Conservation (phyloP, 2,329 filamentous ascomycete genomes). For the Penicillium sp. region DNA sequence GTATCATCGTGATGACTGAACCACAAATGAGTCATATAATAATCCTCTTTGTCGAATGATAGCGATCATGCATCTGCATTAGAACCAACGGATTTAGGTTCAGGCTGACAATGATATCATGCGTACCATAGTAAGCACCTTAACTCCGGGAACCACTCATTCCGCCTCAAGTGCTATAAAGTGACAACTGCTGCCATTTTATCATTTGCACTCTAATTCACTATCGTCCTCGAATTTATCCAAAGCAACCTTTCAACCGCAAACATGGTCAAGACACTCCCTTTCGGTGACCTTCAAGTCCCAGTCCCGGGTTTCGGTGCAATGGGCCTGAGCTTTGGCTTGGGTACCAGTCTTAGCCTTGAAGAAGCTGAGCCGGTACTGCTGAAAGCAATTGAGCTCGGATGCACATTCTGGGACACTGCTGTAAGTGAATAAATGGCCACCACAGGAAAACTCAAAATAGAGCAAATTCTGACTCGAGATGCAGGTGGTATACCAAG, state of each 20-base stretch:
- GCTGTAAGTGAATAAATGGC: conserved; percentile 34
- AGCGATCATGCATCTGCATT: no score
- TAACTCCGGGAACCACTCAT: no score
- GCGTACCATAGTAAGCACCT: no score
- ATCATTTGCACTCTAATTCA: background rate
- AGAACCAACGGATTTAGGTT: no score
- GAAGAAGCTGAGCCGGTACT: conserved; percentile 52
- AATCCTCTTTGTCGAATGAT: no score
- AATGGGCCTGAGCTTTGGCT: conserved; percentile 50
- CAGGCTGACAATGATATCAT: no score
- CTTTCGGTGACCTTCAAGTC: conserved; percentile 42
- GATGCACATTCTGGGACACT: conserved; percentile 51
- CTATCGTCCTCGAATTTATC: background rate
- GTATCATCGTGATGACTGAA: no score
- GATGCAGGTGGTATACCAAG: conserved; percentile 46
- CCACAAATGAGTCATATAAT: no score
- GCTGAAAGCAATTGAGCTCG: conserved; percentile 50
- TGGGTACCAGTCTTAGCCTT: conserved; percentile 44
- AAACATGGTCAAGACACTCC: conserved; percentile 44
- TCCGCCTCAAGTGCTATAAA: background rate
- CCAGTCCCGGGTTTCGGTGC: conserved; percentile 50
- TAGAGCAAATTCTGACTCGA: background rate
- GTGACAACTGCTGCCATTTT: background rate
- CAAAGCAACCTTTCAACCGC: background rate
- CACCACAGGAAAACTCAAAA: background rate